phyloP scores from a whole-genome alignment of 1,284 basidiomycete genomes.

The Papiliotrema terrestris region DNA sequence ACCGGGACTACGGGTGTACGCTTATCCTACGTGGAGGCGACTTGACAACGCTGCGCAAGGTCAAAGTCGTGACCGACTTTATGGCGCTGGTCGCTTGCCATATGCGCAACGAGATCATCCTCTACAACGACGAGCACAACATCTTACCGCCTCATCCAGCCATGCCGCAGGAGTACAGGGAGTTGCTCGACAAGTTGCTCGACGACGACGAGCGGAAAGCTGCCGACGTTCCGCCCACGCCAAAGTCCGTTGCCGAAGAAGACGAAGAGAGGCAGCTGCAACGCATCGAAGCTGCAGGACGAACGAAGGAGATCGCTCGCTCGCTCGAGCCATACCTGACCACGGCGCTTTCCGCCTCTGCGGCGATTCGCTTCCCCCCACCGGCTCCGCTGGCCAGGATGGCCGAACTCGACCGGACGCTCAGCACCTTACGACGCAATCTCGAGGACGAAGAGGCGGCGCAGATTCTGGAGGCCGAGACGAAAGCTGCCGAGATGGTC shows the following conservation, averaged over 20 bases:
- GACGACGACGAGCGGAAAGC: constrained; percentile 4
- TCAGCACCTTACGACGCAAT: constrained; percentile 62
- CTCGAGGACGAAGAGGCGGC: constrained; percentile 72
- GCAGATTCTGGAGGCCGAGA: constrained; percentile 72
- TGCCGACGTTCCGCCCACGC: constrained; percentile 9
- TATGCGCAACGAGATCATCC: constrained; percentile 86
- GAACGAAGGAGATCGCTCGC: constrained; percentile 57
- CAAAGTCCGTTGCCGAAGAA: constrained; percentile 50
- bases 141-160: constrained; percentile 58
- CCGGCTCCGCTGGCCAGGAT: constrained; percentile 81
- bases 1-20: constrained; percentile 86
- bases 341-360: constrained; percentile 86
- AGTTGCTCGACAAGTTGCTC: constrained; percentile 31
- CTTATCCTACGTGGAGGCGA: constrained; percentile 89
- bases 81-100: constrained; percentile 82
- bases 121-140: constrained; percentile 91
- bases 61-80: constrained; percentile 91
- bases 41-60: constrained; percentile 68
- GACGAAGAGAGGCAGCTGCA: constrained; percentile 65
- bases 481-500: constrained; percentile 25
- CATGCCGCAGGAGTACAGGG: constrained; percentile 32
- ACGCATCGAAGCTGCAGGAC: constrained; percentile 52
- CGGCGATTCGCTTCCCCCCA: constrained; percentile 82
- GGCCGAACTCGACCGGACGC: constrained; percentile 75
- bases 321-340: constrained; percentile 75